A percentile compares a stretch with the other conserved stretches of the same genome.
These are phyloP conservation scores for Beauveria medogensis DNA, from an alignment of 2,329 filamentous ascomycete species.

Conservation along the genomic window DNA sequence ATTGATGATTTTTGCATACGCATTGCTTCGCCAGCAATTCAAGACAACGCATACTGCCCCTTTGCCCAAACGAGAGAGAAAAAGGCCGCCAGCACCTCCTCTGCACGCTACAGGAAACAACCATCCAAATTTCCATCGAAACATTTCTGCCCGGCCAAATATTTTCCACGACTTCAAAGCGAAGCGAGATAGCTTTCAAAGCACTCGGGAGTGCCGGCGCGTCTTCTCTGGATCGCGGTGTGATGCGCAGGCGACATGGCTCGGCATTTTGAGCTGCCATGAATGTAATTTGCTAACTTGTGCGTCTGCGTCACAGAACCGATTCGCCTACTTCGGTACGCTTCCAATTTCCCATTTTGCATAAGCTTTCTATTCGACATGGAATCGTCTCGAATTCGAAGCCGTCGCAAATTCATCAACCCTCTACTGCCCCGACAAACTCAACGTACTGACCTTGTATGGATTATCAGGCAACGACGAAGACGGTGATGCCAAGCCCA, in stretches of 20 bases:
- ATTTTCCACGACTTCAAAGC: not conserved
- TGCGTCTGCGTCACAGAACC: conserved; percentile 56
- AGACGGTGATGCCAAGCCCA: conserved; percentile 59
- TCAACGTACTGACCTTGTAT: conserved; percentile 8
- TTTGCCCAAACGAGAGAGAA: not conserved
- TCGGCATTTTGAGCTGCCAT: not conserved
- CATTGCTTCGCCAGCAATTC: not conserved
- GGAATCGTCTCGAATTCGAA: conserved; percentile 7
- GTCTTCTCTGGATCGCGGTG: not conserved
- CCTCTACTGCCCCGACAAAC: not conserved
- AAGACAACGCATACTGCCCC: not conserved
- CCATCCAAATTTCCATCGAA: not conserved
- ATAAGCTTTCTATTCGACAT: conserved; percentile 15
- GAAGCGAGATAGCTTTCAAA: not conserved
- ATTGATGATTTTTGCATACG: conserved; percentile 4
- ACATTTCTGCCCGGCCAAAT: not conserved
- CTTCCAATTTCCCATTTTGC: conserved; percentile 16
- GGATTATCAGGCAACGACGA: conserved; percentile 47
- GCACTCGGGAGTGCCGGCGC: not conserved
- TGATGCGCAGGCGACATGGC: not conserved
- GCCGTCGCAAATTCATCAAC: not conserved
- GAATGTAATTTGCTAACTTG: conserved; percentile 11
- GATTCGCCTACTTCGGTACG: conserved; percentile 96
- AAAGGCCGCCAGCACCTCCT: not conserved
- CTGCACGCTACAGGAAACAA: not conserved